Conservation (phyloP, 352 stramenopile genomes). For the Phytophthora vignae region DNA sequence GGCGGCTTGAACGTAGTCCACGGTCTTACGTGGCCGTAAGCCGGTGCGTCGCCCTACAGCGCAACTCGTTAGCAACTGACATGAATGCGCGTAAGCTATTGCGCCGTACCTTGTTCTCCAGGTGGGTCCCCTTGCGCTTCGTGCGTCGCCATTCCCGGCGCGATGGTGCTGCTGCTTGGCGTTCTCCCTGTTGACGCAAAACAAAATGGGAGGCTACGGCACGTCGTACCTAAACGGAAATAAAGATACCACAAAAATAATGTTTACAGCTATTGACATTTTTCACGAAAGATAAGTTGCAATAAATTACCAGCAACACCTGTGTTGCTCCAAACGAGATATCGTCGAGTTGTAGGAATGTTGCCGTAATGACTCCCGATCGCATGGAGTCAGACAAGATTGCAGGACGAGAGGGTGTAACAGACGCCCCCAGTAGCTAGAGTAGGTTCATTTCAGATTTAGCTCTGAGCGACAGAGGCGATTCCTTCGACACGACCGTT, state of each 20-base stretch:
- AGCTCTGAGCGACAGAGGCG: too few relatives aligned
- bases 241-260: neutral
- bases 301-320: too few relatives aligned
- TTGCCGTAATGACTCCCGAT: neutral
- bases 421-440: too few relatives aligned
- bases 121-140: neutral
- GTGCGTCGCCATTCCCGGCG: neutral
- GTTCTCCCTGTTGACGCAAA: too few relatives aligned
- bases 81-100: neutral
- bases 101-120: neutral
- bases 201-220: too few relatives aligned
- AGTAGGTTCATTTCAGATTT: too few relatives aligned
- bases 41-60: neutral
- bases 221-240: neutral
- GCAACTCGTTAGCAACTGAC: neutral
- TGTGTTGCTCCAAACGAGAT: neutral
- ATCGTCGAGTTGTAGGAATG: neutral
- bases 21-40: neutral
- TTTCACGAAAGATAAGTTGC: slow-evolving; percentile 2
- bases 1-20: neutral
- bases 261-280: neutral
- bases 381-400: too few relatives aligned
- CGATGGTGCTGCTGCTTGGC: too few relatives aligned
- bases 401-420: too few relatives aligned
- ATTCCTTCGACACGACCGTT: too few relatives aligned